These are phyloP conservation scores for Stachybotrys elegans DNA, from an alignment of 2,329 filamentous ascomycete genomes.

Conservation along the genomic window DNA sequence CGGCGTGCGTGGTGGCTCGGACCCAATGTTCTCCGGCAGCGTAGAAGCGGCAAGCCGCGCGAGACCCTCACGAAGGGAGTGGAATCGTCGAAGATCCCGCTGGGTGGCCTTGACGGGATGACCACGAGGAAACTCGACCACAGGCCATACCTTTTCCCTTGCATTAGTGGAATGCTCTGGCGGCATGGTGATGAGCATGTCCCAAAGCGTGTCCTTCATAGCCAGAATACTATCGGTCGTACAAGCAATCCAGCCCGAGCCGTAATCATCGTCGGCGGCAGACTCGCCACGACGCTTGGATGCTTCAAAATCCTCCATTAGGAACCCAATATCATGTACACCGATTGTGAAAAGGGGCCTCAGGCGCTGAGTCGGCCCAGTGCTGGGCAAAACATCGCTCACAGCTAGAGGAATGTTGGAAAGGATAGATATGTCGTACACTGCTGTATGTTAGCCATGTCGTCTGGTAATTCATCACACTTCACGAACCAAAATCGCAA, in stretches of 20 bases:
- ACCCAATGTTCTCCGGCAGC: slow-evolving; percentile 16
- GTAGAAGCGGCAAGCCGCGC: slow-evolving; percentile 33
- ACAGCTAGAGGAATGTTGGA: slow-evolving; percentile 79
- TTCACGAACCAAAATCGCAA: slow-evolving; percentile 82
- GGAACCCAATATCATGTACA: slow-evolving; percentile 82
- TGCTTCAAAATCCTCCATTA: slow-evolving; percentile 57
- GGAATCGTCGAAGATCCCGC: slow-evolving; percentile 79
- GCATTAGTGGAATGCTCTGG: slow-evolving; percentile 53
- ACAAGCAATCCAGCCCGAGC: slow-evolving; percentile 82
- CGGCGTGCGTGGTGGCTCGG: slow-evolving; percentile 22
- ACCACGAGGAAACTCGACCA: slow-evolving; percentile 61
- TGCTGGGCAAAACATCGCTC: slow-evolving; percentile 60
- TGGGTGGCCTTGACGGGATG: slow-evolving; percentile 77
- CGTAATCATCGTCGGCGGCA: slow-evolving; percentile 39
- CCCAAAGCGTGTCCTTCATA: slow-evolving; percentile 82
- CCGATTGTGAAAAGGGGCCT: slow-evolving; percentile 89
- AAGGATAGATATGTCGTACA: slow-evolving; percentile 90
- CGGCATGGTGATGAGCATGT: slow-evolving; percentile 81
- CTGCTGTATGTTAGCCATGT: no score
- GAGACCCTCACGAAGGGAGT: slow-evolving; percentile 61
- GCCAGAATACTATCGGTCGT: slow-evolving; percentile 91
- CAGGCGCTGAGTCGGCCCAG: slow-evolving; percentile 59
- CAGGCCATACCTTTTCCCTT: slow-evolving; percentile 66
- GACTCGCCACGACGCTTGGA: slow-evolving; percentile 33
- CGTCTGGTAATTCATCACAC: no score